phyloP scores from a whole-genome alignment of 2,329 filamentous ascomycete genomes.

The Fusarium longipes region DNA sequence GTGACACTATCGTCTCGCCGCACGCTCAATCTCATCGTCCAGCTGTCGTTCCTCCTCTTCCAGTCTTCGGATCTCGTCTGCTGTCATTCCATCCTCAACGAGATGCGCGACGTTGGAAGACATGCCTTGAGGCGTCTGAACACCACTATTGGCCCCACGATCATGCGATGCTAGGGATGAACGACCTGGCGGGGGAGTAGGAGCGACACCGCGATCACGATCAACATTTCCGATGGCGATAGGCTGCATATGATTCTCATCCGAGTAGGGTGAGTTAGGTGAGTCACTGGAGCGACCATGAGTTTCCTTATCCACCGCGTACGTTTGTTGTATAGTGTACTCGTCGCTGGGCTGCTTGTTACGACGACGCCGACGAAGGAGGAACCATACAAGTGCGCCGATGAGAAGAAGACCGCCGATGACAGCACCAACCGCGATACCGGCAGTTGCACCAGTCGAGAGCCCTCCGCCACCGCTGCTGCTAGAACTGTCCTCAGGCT shows the following conservation, averaged over 20 bases:
- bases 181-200: constrained; percentile 26
- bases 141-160: constrained; percentile 29
- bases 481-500: neutral
- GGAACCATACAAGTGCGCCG: constrained; percentile 55
- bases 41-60: constrained; percentile 69
- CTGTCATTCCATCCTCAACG: constrained; percentile 71
- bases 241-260: constrained; percentile 51
- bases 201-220: constrained; percentile 16
- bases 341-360: constrained; percentile 38
- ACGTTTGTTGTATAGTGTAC: constrained; percentile 49
- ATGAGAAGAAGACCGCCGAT: constrained; percentile 55
- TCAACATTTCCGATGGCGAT: constrained; percentile 34
- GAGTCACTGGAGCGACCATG: constrained; percentile 53
- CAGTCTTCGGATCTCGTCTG: constrained; percentile 64
- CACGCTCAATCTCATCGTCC: constrained; percentile 66
- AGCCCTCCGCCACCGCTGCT: constrained; percentile 46
- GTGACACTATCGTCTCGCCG: constrained; percentile 46
- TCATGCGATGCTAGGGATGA: constrained; percentile 35
- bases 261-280: constrained; percentile 58
- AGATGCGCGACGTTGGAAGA: constrained; percentile 60
- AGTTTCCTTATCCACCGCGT: constrained; percentile 61
- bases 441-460: constrained; percentile 58
- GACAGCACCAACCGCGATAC: constrained; percentile 59
- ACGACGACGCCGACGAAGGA: constrained; percentile 56
- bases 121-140: constrained; percentile 48